Conservation (phyloP, 495 filamentous ascomycete species). For the Penicillium waksmanii region DNA sequence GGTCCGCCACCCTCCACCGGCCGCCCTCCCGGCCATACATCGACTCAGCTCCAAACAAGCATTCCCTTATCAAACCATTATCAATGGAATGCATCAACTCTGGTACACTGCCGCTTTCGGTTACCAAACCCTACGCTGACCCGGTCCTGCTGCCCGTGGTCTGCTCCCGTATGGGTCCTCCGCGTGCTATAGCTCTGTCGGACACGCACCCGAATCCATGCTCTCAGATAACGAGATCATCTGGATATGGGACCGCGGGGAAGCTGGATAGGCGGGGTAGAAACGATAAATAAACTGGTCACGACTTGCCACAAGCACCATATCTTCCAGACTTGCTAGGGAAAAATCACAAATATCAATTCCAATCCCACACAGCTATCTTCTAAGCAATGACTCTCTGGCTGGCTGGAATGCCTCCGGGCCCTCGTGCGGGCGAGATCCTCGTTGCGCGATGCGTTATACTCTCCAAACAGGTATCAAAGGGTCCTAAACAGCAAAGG, state of each 20-base stretch:
- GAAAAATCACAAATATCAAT: not conserved
- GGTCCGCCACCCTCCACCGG: constrained; percentile 10
- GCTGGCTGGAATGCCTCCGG: constrained; percentile 17
- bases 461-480: not conserved
- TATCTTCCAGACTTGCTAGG: constrained; percentile 5
- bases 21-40: constrained; percentile 18
- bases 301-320: not conserved
- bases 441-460: constrained; percentile 13
- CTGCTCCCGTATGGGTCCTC: not conserved
- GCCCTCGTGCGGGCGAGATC: constrained; percentile 14
- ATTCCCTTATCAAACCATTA: constrained; percentile 14
- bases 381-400: constrained; percentile 17
- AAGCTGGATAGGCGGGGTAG: constrained; percentile 17
- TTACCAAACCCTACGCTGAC: not conserved
- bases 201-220: constrained; percentile 11
- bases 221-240: constrained; percentile 11
- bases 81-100: constrained; percentile 1
- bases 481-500: constrained; percentile 3
- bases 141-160: not conserved
- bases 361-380: not conserved
- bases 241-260: constrained; percentile 12
- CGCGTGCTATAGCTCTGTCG: constrained; percentile 11
- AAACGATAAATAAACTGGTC: constrained; percentile 19
- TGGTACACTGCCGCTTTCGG: not conserved
- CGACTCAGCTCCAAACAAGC: constrained; percentile 5